Percentiles rank a stretch among this genome's conserved stretches.
These are phyloP conservation scores for Glycine tomentella DNA, from an alignment of 306 rosid species.

Conservation along the genomic window DNA sequence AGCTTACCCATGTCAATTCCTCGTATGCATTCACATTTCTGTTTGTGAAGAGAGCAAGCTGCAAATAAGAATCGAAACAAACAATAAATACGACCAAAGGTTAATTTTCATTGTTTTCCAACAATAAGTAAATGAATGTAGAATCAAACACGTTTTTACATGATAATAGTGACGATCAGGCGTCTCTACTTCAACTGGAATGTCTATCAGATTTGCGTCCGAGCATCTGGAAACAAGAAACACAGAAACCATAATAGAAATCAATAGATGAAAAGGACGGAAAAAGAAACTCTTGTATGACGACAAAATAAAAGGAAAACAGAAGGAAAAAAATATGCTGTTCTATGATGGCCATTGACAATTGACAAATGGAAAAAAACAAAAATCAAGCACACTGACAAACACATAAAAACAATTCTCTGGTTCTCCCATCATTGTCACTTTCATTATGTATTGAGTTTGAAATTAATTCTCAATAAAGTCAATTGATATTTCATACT, in stretches of 20 bases:
- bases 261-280: not conserved
- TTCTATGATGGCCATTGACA: slow-evolving; percentile 4
- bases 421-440: not conserved
- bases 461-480: not conserved
- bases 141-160: slow-evolving; percentile 53
- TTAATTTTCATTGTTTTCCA: slow-evolving; percentile 20
- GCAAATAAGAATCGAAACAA: slow-evolving; percentile 47
- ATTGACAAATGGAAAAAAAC: slow-evolving; percentile 18
- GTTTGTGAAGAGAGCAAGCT: slow-evolving; percentile 90
- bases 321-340: not conserved
- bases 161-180: slow-evolving; percentile 97
- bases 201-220: slow-evolving; percentile 77
- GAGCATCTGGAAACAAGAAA: slow-evolving; percentile 58
- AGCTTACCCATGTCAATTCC: slow-evolving; percentile 92
- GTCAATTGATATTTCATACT: too few species aligned
- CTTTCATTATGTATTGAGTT: not conserved
- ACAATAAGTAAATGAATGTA: slow-evolving; percentile 19
- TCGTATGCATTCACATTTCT: slow-evolving; percentile 72
- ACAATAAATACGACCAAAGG: slow-evolving; percentile 24
- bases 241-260: slow-evolving; percentile 12
- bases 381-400: slow-evolving; percentile 4
- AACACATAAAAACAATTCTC: not conserved
- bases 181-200: slow-evolving; percentile 95
- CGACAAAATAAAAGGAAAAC: not conserved
- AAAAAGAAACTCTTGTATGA: not conserved